phyloP scores from a whole-genome alignment of 768 basidiomycete genomes.

The Lactifluus volemus region DNA sequence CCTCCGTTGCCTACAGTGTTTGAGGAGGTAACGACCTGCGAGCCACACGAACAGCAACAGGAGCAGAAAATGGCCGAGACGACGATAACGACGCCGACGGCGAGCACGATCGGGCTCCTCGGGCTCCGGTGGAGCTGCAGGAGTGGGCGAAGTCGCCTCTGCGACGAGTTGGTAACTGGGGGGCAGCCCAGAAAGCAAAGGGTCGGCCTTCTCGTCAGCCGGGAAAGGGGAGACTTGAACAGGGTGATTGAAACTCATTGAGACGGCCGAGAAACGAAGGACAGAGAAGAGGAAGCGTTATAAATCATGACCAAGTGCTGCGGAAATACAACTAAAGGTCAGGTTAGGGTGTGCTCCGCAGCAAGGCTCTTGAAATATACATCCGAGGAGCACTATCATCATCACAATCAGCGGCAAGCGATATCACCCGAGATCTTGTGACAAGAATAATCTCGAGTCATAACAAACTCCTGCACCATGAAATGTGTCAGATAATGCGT shows the following conservation, averaged over 20 bases:
- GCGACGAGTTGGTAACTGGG: not conserved
- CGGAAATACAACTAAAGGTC: not conserved
- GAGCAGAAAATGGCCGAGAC: not conserved
- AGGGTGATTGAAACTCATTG: not conserved
- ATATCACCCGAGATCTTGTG: no score
- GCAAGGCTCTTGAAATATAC: not conserved
- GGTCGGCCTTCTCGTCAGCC: conserved; percentile 1
- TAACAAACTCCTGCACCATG: no score
- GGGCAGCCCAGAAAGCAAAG: not conserved
- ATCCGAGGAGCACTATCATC: no score
- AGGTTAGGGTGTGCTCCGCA: not conserved
- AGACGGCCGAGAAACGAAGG: not conserved
- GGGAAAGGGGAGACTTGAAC: not conserved
- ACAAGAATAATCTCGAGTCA: no score
- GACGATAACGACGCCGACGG: not conserved
- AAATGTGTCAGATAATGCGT: no score
- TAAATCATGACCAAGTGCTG: not conserved
- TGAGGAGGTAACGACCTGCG: not conserved
- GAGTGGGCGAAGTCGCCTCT: not conserved
- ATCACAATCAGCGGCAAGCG: no score
- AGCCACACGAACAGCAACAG: not conserved
- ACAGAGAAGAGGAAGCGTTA: not conserved
- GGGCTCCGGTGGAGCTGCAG: not conserved
- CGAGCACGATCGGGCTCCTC: not conserved
- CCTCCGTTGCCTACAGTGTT: not conserved